Percentiles rank a stretch among this genome's conserved stretches.
These are phyloP conservation scores for Pichia terricola DNA, from an alignment of 1,139 yeast species.

Conservation along the genomic window DNA sequence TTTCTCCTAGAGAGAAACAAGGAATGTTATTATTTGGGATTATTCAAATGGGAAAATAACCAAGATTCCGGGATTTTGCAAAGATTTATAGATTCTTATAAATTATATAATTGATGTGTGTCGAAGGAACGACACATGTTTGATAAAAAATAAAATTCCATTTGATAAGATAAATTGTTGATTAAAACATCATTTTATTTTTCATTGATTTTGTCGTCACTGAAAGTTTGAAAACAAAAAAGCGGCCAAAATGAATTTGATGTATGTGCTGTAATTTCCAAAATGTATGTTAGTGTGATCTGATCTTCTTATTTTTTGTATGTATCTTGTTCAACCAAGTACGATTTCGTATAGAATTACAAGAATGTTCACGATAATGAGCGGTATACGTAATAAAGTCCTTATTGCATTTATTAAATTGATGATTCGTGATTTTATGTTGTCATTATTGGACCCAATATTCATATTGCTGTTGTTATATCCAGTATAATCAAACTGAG, in stretches of 20 bases:
- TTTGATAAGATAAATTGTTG: too few relatives aligned
- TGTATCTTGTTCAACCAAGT: constrained; percentile 38
- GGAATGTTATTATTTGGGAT: constrained; percentile 6
- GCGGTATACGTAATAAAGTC: constrained; percentile 66
- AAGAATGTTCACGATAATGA: constrained; percentile 55
- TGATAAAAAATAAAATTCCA: background rate
- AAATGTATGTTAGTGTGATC: too few relatives aligned
- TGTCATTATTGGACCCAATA: constrained; percentile 6
- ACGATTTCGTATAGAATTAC: constrained; percentile 66
- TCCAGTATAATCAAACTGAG: constrained; percentile 22
- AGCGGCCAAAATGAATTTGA: too few relatives aligned
- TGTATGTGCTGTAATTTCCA: too few relatives aligned
- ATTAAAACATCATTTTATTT: too few relatives aligned
- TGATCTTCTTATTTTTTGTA: too few relatives aligned
- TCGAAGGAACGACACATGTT: background rate
- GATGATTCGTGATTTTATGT: constrained; percentile 49
- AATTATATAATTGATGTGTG: background rate
- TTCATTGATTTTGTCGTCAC: too few relatives aligned
- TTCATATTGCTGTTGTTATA: constrained; percentile 1
- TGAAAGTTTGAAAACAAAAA: too few relatives aligned
- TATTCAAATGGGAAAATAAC: constrained; percentile 12
- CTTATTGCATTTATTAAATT: constrained; percentile 65
- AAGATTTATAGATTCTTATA: constrained; percentile 7
- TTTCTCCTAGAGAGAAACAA: constrained; percentile 6
- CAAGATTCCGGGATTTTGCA: constrained; percentile 9